phyloP scores from a whole-genome alignment of 2,329 filamentous ascomycete species.

The Botryotinia calthae region DNA sequence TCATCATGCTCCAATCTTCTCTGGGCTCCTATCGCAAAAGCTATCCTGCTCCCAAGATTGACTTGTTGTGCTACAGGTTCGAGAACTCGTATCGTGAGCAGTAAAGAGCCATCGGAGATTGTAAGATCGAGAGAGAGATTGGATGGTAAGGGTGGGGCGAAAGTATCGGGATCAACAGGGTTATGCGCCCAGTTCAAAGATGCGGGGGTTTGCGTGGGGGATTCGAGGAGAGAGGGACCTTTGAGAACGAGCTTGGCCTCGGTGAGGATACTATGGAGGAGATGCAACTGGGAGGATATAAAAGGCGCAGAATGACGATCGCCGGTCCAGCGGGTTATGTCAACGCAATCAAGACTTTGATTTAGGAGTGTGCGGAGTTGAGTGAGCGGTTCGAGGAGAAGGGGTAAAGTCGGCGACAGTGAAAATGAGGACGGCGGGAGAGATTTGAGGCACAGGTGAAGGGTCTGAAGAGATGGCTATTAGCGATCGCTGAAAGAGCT shows the following conservation, averaged over 20 bases:
- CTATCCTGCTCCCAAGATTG: constrained; percentile 64
- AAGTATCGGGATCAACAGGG: constrained; percentile 44
- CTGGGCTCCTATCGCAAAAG: constrained; percentile 64
- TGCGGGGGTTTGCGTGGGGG: constrained; percentile 29
- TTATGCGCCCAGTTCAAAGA: constrained; percentile 33
- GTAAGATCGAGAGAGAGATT: constrained; percentile 73
- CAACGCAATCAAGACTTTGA: constrained; percentile 77
- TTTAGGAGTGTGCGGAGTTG: constrained; percentile 75
- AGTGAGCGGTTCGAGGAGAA: constrained; percentile 68
- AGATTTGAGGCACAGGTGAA: constrained; percentile 74
- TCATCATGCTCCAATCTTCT: constrained; percentile 73
- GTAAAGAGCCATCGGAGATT: constrained; percentile 67
- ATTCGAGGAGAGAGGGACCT: constrained; percentile 46
- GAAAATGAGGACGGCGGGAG: constrained; percentile 46
- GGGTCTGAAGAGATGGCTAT: constrained; percentile 50
- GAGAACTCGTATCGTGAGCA: constrained; percentile 67
- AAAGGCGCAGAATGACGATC: constrained; percentile 55
- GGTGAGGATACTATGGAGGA: constrained; percentile 53
- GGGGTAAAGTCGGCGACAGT: constrained; percentile 44
- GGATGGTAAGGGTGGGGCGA: constrained; percentile 60
- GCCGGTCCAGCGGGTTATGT: constrained; percentile 71
- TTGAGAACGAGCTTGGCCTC: constrained; percentile 54
- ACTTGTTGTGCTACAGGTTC: constrained; percentile 62
- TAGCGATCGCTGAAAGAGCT: neutral
- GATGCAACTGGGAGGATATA: constrained; percentile 54